Evolutionary conservation across 1,139 yeast genomes (phyloP), one percentile per base, ranked within the genome.

Genomic region (Kluyveromyces marxianus): DNA sequence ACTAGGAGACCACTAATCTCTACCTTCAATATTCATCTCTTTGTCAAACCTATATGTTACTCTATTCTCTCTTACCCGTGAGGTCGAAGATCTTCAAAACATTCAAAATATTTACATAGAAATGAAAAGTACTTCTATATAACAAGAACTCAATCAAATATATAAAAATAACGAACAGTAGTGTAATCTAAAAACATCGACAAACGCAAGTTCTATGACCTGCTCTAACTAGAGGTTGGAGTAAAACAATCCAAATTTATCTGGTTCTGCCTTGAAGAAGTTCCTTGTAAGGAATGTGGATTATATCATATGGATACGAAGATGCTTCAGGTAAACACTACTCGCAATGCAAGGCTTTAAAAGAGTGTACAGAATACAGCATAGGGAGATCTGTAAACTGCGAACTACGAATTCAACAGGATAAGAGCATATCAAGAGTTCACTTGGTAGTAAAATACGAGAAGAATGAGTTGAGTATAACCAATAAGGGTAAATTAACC

Each of bases 361-460:
- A 44, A 41, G 43, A 35, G 8, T 44, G 41, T 4, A 42, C 41
- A 28, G 40, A 32, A 1, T 58, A 56, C 37, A 48, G 44, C 21
- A 49, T 62, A 25, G 67, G 67, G 5, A 55, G 67, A 40, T 61
- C 67, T 3, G 58, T 60, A 34, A 60, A 60, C 44, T 58, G 57
- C 48, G 41, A 48, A 4, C 47, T 62, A 27, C 39, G 40, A 21
- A 55, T 62, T 24, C 58, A 58, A 37, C 57, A 59, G 42, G 66
- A 62, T 37, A 62, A 60, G 39, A 60, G 66, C 42, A 59, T 62
- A 37, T 62, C 67, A 3, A 52, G 67, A 27, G 50, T 57, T 24
- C 67, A 62, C 44, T 38, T 62, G 3, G 44, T 45, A 8, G 28
- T 61, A 4, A 37, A 41, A 28, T 58, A 59, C 29, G 32, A 37